Conservation (phyloP, 495 filamentous ascomycete species). For the Penicillium egyptiacum region DNA sequence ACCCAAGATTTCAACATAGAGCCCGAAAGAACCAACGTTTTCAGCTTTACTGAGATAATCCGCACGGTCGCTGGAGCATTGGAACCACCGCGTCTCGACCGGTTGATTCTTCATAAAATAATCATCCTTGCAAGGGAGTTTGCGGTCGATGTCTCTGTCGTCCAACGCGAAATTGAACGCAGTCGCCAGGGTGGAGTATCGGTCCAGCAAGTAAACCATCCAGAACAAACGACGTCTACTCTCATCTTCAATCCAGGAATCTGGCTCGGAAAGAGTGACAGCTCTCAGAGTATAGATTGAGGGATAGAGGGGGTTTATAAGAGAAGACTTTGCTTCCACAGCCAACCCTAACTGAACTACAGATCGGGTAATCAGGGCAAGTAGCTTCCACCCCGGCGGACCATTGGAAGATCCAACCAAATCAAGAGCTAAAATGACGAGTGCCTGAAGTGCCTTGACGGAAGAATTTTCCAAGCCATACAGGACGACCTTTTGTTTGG, state of each 20-base stretch:
- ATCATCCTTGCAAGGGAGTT: slow-evolving; percentile 81
- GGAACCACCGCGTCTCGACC: slow-evolving; percentile 82
- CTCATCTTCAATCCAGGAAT: slow-evolving; percentile 86
- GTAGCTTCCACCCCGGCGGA: slow-evolving; percentile 83
- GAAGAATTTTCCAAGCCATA: slow-evolving; percentile 85
- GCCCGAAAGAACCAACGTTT: slow-evolving; percentile 80
- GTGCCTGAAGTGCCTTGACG: slow-evolving; percentile 80
- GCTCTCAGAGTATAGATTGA: slow-evolving; percentile 85
- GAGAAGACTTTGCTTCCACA: slow-evolving; percentile 73
- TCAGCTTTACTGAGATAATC: slow-evolving; percentile 72
- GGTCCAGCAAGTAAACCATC: slow-evolving; percentile 88
- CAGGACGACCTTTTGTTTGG: slow-evolving; percentile 81
- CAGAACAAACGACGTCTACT: slow-evolving; percentile 80
- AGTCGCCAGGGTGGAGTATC: slow-evolving; percentile 84
- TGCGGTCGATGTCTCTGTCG: slow-evolving; percentile 84
- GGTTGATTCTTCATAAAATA: slow-evolving; percentile 79
- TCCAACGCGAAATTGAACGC: slow-evolving; percentile 87
- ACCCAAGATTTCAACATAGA: slow-evolving; percentile 82
- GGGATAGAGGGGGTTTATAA: slow-evolving; percentile 68
- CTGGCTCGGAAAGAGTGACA: slow-evolving; percentile 75
- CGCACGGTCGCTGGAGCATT: slow-evolving; percentile 46
- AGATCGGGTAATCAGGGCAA: slow-evolving; percentile 80
- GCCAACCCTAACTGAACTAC: slow-evolving; percentile 83
- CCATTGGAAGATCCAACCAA: slow-evolving; percentile 79
- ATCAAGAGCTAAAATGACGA: slow-evolving; percentile 80